Evolutionary conservation across 148 eudicot genomes (phyloP).

Genomic region (Amaranthus hypochondriacus): DNA sequence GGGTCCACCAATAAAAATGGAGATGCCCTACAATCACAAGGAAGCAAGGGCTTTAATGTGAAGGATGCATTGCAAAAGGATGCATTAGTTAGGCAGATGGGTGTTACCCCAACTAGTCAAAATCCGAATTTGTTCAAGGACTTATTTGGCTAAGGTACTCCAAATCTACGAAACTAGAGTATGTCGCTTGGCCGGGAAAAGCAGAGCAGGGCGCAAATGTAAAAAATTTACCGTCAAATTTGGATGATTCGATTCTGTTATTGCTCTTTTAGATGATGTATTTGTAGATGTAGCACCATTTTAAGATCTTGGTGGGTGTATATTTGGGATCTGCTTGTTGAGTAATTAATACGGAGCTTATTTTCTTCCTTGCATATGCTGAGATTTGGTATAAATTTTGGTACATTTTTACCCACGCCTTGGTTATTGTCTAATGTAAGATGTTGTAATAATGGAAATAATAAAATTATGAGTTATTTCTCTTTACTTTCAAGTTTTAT

Average conservation of each 20-base stretch:
- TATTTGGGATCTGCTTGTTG: conserved; percentile 11
- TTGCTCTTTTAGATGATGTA: conserved; percentile 15
- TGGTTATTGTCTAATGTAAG: conserved; percentile 3
- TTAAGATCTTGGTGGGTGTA: conserved; percentile 25
- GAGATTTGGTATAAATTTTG: conserved; percentile 1
- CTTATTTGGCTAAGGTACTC: conserved; percentile 56
- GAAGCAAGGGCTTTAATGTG: conserved; percentile 63
- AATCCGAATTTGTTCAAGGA: conserved; percentile 88
- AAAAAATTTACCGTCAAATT: conserved; percentile 1
- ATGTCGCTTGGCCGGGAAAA: neutral
- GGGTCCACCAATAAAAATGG: conserved; percentile 31
- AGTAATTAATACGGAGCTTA: conserved; percentile 5
- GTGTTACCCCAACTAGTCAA: conserved; percentile 68
- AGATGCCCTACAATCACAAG: conserved; percentile 27
- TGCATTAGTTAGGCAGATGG: conserved; percentile 85
- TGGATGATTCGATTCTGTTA: neutral
- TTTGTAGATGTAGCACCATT: conserved; percentile 7
- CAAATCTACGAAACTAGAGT: neutral
- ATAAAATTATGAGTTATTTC: conserved; percentile 12
- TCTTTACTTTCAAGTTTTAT: neutral
- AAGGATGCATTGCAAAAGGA: conserved; percentile 76
- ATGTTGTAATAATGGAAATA: conserved; percentile 13
- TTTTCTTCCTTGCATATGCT: conserved; percentile 5
- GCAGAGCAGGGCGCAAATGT: neutral
- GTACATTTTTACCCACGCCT: conserved; percentile 3